Evolutionary conservation across 306 rosid genomes (phyloP), one percentile per base, ranked within the genome.

Genomic region (Gastrolobium bilobum): DNA sequence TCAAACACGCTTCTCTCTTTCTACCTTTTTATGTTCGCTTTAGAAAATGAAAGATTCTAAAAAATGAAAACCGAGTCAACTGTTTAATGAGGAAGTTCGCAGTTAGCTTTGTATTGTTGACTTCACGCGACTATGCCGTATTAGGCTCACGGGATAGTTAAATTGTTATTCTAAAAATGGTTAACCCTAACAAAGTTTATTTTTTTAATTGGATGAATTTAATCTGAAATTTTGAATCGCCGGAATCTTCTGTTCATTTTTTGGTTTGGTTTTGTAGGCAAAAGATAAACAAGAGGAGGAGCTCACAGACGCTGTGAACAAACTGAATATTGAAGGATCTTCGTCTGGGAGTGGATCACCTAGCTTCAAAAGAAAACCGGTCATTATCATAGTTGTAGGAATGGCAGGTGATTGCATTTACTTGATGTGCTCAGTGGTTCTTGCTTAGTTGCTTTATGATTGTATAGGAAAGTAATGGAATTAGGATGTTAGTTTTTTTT

Each of bases 331-430:
- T 71, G 92, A 86, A 82, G 97, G 87, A 60, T 85, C 90, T 0
- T 86, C 95, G 6, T 86, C 92, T 26, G 87, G 88, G 65, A 78
- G 48, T 83, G 83, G 87, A 7, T 70, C 80, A 0, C 37, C 85
- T 35, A 82, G 40, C 80, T 91, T 95, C 86, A 89, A 78, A 83
- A 90, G 79, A 42, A 95, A 93, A 81, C 99, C 99, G 3, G 87
- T 93, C 11, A 95, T 95, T 42, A 80, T 95, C 13, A 81, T 95
- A 72, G 99, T 95, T 79, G 87, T 95, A 1, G 97, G 98, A 68
- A 95, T 95, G 99, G 97, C 98, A 81, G 93, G 94, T 93, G 56
- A 73, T 70, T 70, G 68, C 30, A 1, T n/a, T 53, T 58, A 38
- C 58, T 71, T 46, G n/a, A 30, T 46, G 7, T 57, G 48, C 53